Conservation (phyloP, 2,329 filamentous ascomycete genomes). For the Alternaria gaisen region DNA sequence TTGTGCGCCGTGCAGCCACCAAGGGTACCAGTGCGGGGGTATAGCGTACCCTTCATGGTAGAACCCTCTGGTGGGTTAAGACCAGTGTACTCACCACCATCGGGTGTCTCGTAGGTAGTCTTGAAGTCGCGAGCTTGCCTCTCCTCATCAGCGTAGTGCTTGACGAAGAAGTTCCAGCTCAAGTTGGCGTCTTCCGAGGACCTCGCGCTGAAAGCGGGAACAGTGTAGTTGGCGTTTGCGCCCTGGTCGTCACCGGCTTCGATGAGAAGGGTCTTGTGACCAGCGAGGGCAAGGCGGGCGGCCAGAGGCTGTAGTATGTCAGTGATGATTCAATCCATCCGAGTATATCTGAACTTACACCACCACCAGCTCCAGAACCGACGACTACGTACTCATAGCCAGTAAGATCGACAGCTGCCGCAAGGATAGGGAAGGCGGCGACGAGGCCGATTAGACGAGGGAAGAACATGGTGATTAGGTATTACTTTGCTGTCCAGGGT, state of each 20-base stretch:
- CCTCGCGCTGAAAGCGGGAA: constrained; percentile 63
- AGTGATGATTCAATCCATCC: background rate
- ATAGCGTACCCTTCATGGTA: constrained; percentile 63
- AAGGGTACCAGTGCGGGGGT: constrained; percentile 65
- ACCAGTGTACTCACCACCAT: constrained; percentile 57
- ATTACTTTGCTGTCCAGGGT: constrained; percentile 9
- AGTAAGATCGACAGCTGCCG: constrained; percentile 39
- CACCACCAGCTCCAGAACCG: constrained; percentile 57
- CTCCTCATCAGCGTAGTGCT: constrained; percentile 65
- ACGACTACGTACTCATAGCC: constrained; percentile 71
- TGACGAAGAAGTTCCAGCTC: constrained; percentile 71
- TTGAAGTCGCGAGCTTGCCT: constrained; percentile 66
- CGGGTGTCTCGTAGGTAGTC: constrained; percentile 61
- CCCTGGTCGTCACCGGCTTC: constrained; percentile 69
- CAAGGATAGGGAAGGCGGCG: constrained; percentile 33
- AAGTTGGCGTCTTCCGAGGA: constrained; percentile 65
- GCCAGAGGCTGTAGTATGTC: constrained; percentile 42
- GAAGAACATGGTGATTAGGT: constrained; percentile 34
- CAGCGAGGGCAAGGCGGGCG: constrained; percentile 66
- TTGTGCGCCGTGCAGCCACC: constrained; percentile 71
- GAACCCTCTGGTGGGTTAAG: constrained; percentile 63
- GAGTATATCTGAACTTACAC: constrained; percentile 6
- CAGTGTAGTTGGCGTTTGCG: constrained; percentile 59
- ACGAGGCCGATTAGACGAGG: constrained; percentile 29
- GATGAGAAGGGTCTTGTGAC: constrained; percentile 68